phyloP scores from a whole-genome alignment of 768 basidiomycete species.

The Lentinula boryana region DNA sequence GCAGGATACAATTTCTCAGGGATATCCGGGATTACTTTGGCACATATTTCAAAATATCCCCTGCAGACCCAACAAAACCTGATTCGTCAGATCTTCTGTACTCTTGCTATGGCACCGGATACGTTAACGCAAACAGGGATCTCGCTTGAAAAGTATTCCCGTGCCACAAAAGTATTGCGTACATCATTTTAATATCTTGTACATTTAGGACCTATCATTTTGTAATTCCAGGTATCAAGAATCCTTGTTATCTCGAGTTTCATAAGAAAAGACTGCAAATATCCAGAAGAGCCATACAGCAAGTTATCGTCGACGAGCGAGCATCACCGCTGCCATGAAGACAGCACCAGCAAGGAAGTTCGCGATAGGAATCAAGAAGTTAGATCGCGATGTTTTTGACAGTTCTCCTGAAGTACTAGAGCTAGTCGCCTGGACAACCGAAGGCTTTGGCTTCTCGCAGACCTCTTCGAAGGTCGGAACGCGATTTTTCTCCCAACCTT shows the following conservation, averaged over 20 bases:
- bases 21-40: constrained; percentile 83
- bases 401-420: neutral
- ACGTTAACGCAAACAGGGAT: constrained; percentile 80
- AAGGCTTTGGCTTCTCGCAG: constrained; percentile 18
- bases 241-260: no score
- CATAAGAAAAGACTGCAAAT: no score
- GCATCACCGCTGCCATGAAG: constrained; percentile 14
- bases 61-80: constrained; percentile 46
- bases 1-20: constrained; percentile 85
- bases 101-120: constrained; percentile 91
- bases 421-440: neutral
- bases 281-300: no score
- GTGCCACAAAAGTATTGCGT: neutral
- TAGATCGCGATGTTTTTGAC: neutral
- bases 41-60: constrained; percentile 86
- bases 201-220: neutral
- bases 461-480: constrained; percentile 42
- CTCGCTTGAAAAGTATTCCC: constrained; percentile 41
- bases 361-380: constrained; percentile 22
- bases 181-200: neutral
- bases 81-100: constrained; percentile 62
- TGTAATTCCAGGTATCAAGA: neutral
- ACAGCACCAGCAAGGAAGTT: constrained; percentile 39
- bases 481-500: constrained; percentile 75
- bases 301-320: neutral